phyloP scores from a whole-genome alignment of 768 basidiomycete genomes.

The Pisolithus microcarpus region DNA sequence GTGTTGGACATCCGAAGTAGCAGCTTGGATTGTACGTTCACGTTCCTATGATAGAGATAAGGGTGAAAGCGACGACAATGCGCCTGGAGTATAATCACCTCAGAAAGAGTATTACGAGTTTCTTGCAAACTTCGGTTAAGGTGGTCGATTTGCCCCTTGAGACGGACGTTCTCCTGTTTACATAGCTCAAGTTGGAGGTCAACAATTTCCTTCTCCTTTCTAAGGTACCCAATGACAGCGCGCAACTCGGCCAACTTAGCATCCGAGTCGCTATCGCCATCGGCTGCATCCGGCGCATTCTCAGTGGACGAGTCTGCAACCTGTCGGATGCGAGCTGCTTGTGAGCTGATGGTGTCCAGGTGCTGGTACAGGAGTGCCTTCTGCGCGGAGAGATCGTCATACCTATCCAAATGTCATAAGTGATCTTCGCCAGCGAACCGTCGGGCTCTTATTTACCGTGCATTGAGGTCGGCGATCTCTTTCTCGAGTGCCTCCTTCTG shows the following conservation, averaged over 20 bases:
- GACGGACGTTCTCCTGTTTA: conserved; percentile 65
- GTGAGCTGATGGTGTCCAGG: conserved; percentile 74
- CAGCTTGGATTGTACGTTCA: conserved; percentile 63
- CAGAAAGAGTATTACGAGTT: conserved; percentile 58
- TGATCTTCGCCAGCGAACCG: neutral
- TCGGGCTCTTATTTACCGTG: conserved; percentile 42
- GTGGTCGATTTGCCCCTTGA: conserved; percentile 73
- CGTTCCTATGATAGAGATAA: conserved; percentile 51
- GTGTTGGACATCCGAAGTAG: conserved; percentile 72
- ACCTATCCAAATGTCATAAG: conserved; percentile 34
- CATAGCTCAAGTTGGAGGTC: conserved; percentile 81
- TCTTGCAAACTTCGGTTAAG: conserved; percentile 65
- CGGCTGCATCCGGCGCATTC: conserved; percentile 35
- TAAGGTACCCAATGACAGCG: conserved; percentile 71
- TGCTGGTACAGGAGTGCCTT: conserved; percentile 76
- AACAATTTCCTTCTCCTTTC: conserved; percentile 89
- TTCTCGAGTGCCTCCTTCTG: conserved; percentile 74
- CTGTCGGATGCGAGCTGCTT: conserved; percentile 73
- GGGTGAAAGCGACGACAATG: neutral
- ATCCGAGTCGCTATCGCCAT: conserved; percentile 46
- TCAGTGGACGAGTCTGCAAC: conserved; percentile 50
- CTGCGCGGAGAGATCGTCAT: conserved; percentile 66
- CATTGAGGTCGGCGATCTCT: conserved; percentile 64
- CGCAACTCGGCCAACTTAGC: conserved; percentile 66
- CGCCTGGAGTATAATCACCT: conserved; percentile 36